Base-by-base conservation (phyloP, 805 yeast species). In the Yarrowia hollandica region DNA sequence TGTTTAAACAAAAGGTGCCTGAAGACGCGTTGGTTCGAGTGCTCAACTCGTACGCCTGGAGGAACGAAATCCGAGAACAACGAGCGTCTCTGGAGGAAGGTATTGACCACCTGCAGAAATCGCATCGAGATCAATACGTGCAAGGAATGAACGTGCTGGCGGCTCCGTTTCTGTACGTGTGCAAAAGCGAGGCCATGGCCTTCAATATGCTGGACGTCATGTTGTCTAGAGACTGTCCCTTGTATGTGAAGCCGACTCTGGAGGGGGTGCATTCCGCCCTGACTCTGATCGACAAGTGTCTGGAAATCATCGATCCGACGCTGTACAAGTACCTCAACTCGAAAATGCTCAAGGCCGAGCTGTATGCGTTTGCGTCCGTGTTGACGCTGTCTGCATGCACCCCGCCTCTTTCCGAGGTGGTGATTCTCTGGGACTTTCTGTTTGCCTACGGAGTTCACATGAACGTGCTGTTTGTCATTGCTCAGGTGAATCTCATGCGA, bases 401-500 rank as follows among this genome's bases (percentile, higher is more conserved):
- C 5, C 96, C 95, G 9, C 91, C 96, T 0, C 74, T 91, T 42
- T 73, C 75, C 28, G 89, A 90, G 63, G 87, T 88, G 1, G 72
- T 90, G 34, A 80, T 83, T 60, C 75, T 90, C 15, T 90, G 97
- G 97, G 97, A 90, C 69, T 87, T 90, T 64, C 72, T 90, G 65
- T 86, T 90, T 71, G 96, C 97, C 3, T 90, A 88, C 66, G 97
- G 97, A 0, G 82, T 87, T 16, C 96, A 91, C 67, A 79, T 90
- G 84, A 90, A 91, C 71, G 80, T 91, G 25, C 74, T 91, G 34
- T 86, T 90, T 64, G 82, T 90, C 2, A 88, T 90, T 8, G 92
- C 97, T 1, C 96, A 88, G 68, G 73, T 90, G 19, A 82, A 88
- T 4, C 75, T 85, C 38, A 84, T 86, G 61, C 75, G 97, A 60